phyloP scores from a whole-genome alignment of 2,329 filamentous ascomycete species.

The Calonectria crousiana region DNA sequence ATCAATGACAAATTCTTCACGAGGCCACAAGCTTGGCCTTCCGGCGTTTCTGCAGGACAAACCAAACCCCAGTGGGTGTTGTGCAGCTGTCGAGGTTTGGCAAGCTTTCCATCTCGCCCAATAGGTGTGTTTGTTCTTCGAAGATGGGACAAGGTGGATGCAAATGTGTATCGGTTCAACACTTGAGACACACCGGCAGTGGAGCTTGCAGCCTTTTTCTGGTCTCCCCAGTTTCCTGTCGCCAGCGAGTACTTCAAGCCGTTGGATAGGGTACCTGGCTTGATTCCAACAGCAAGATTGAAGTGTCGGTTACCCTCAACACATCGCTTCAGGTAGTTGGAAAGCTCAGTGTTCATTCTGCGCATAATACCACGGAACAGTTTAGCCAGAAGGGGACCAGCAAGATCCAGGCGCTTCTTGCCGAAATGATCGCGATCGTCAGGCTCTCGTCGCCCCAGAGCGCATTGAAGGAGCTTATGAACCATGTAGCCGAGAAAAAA shows the following conservation, averaged over 20 bases:
- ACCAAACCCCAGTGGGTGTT: conserved; percentile 99
- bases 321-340: conserved; percentile 90
- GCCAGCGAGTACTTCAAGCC: conserved; percentile 97
- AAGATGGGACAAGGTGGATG: conserved; percentile 96
- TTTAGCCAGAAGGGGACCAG: conserved; percentile 94
- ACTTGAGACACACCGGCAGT: conserved; percentile 99
- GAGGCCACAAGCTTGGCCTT: conserved; percentile 97
- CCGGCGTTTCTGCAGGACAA: conserved; percentile 96
- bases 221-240: conserved; percentile 99
- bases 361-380: conserved; percentile 93
- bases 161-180: conserved; percentile 96
- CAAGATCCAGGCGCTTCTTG: conserved; percentile 97
- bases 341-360: conserved; percentile 90
- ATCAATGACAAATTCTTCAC: conserved; percentile 98
- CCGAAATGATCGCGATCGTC: conserved; percentile 99
- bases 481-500: conserved; percentile 99
- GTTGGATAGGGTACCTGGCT: conserved; percentile 90
- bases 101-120: conserved; percentile 96
- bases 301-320: conserved; percentile 92
- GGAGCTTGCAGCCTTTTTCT: conserved; percentile 96
- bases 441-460: conserved; percentile 90
- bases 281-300: conserved; percentile 90
- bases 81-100: conserved; percentile 96
- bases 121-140: conserved; percentile 98
- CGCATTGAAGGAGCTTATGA: conserved; percentile 92